These are phyloP conservation scores for Boechera divaricarpa DNA, from an alignment of 345 rosid genomes.

Conservation along the genomic window DNA sequence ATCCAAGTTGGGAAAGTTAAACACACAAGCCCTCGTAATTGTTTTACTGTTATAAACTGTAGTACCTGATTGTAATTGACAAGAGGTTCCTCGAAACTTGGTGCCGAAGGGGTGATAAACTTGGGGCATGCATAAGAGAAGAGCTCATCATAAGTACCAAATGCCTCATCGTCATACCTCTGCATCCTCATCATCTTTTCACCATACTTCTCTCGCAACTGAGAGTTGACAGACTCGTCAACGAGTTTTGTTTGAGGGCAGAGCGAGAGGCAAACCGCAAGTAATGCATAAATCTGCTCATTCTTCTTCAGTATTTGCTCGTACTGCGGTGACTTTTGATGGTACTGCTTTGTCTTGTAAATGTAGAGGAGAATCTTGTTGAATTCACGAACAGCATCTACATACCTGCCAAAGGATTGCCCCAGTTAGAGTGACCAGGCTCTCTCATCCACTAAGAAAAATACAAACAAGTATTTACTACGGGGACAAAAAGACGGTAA, in stretches of 20 bases:
- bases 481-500: too few relatives aligned
- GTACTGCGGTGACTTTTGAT: slow-evolving; percentile 89
- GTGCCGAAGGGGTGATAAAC: slow-evolving; percentile 94
- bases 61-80: slow-evolving; percentile 93
- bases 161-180: slow-evolving; percentile 90
- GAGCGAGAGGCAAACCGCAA: slow-evolving; percentile 83
- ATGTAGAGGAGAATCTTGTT: slow-evolving; percentile 92
- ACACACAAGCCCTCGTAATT: slow-evolving; percentile 21
- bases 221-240: slow-evolving; percentile 89
- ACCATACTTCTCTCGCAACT: slow-evolving; percentile 93
- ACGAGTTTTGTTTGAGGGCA: slow-evolving; percentile 93
- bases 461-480: not conserved
- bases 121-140: slow-evolving; percentile 96
- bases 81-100: slow-evolving; percentile 93
- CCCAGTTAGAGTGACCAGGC: slow-evolving; percentile 15
- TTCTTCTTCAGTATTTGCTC: slow-evolving; percentile 97
- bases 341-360: slow-evolving; percentile 92
- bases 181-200: slow-evolving; percentile 97
- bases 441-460: not conserved
- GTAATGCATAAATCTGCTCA: slow-evolving; percentile 98
- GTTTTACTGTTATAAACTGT: not conserved
- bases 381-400: slow-evolving; percentile 93
- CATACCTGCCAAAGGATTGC: slow-evolving; percentile 59
- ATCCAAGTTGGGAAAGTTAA: not conserved
- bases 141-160: slow-evolving; percentile 65